Base-by-base conservation (phyloP, 768 basidiomycete genomes). In the Pleurotus giganteus region DNA sequence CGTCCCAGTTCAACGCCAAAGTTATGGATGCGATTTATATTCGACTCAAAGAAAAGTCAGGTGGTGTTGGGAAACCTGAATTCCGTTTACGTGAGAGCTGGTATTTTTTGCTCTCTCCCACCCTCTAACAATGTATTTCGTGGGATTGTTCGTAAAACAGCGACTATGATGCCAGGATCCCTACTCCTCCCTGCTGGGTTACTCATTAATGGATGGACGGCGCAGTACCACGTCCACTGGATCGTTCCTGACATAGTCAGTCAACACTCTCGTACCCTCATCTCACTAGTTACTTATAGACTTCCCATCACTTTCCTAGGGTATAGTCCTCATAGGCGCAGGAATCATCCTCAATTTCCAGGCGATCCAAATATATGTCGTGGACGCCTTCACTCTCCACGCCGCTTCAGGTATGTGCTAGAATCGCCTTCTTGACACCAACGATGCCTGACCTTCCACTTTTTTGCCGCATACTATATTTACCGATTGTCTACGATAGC, bases 131-230 rank as follows among this genome's bases (percentile, higher is more conserved):
- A 32, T 17, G 23, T 21, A 31, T 7, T 27, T 39, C 46, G 7
- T 21, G 5, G 32, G 2, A 57, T 52, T 44, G 45, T 60, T 44
- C 17, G 61, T 21, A 2, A 12, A 15, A 9, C 32, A 88, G 86
- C 83, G 0, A 67, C 79, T 0, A 82, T 88, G 77, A 57, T 86
- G 5, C 73, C 81, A 4, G 85, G 81, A 0, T 78, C 81, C 0
- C 57, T 86, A 15, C 11, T 83, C 2, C 72, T 90, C 9, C 89
- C 91, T 0, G 65, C 82, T 11, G 89, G 89, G 0, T 68, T 91
- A 7, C 67, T 93, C 23, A 72, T 92, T 4, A 66, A 81, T 6
- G 89, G 91, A 1, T 93, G 89, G 88, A 72, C 81, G 0, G 83
- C 85, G 3, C 70, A 87, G 59, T 60, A 72, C 0, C 65, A 71